A percentile compares a stretch with the other conserved stretches of the same genome.
These are phyloP conservation scores for Batrachochytrium dendrobatidis DNA, from an alignment of 371 early-diverging fungal genomes.

Conservation along the genomic window DNA sequence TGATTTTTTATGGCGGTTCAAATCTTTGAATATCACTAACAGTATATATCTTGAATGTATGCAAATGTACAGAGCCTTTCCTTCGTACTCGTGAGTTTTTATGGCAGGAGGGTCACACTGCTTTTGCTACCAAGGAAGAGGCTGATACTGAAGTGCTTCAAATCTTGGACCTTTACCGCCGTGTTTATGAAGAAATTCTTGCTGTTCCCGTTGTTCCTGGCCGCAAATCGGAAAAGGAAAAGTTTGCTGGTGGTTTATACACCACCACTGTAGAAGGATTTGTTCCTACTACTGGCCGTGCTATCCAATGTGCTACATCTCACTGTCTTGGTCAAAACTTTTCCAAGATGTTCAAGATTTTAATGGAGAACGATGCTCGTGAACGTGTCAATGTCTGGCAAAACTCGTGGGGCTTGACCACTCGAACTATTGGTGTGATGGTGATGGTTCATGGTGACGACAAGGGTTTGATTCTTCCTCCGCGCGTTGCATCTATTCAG, in stretches of 20 bases:
- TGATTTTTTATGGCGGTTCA: too few species aligned
- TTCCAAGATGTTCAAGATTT: constrained; percentile 96
- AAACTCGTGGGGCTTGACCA: constrained; percentile 99
- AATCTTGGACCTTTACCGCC: constrained; percentile 93
- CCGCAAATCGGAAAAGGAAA: constrained; percentile 98
- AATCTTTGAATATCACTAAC: too few species aligned
- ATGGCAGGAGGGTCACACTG: constrained; percentile 99
- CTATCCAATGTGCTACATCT: constrained; percentile 99
- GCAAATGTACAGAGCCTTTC: constrained; percentile 75
- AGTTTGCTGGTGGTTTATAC: constrained; percentile 99
- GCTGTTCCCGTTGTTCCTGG: constrained; percentile 99
- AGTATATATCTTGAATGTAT: constrained; percentile 1
- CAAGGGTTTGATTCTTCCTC: constrained; percentile 98
- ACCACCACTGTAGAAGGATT: constrained; percentile 99
- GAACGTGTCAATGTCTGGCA: constrained; percentile 90
- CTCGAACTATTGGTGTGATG: constrained; percentile 99
- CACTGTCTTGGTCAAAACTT: constrained; percentile 99
- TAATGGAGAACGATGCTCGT: constrained; percentile 62
- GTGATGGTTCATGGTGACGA: constrained; percentile 99
- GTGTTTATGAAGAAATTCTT: constrained; percentile 94
- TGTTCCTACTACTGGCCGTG: constrained; percentile 97
- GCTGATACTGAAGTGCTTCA: constrained; percentile 89
- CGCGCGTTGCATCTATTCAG: constrained; percentile 91
- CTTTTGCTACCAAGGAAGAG: constrained; percentile 85
- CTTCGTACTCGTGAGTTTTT: constrained; percentile 99